These are phyloP conservation scores for Sicyos baderoa DNA, from an alignment of 306 rosid species.

Conservation along the genomic window DNA sequence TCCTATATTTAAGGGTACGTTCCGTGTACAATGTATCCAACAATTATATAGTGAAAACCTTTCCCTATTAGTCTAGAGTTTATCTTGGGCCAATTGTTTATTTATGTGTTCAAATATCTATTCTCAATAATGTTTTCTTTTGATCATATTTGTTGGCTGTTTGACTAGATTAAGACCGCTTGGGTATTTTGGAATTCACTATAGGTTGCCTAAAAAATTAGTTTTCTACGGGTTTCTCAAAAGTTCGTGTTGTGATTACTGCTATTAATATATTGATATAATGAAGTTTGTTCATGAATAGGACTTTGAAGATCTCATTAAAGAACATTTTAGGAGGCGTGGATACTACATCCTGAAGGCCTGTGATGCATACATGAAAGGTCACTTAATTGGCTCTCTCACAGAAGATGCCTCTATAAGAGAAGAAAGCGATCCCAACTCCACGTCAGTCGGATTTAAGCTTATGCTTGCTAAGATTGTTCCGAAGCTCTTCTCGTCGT, in stretches of 20 bases:
- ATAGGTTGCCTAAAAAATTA: too few relatives aligned
- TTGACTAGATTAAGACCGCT: background rate
- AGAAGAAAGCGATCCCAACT: slow-evolving; percentile 46
- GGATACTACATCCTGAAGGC: slow-evolving; percentile 92
- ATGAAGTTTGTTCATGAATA: slow-evolving; percentile 24
- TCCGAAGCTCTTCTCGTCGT: slow-evolving; percentile 65
- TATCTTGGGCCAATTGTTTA: background rate
- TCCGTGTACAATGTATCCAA: too few relatives aligned
- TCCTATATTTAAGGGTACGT: too few relatives aligned
- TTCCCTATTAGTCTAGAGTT: too few relatives aligned
- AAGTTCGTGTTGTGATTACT: background rate
- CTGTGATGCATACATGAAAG: slow-evolving; percentile 87
- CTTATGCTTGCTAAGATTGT: slow-evolving; percentile 80
- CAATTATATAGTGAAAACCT: too few relatives aligned
- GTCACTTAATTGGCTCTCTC: slow-evolving; percentile 73
- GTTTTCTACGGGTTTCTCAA: background rate
- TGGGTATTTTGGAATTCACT: background rate
- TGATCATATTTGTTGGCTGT: background rate
- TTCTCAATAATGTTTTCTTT: background rate
- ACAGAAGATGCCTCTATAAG: slow-evolving; percentile 55
- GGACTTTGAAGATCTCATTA: slow-evolving; percentile 78
- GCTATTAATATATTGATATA: background rate
- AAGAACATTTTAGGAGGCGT: slow-evolving; percentile 75
- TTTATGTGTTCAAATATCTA: background rate
- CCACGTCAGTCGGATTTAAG: slow-evolving; percentile 94